These are phyloP conservation scores for Chondrus crispus DNA, from an alignment of 23 red algal species.

Conservation along the genomic window DNA sequence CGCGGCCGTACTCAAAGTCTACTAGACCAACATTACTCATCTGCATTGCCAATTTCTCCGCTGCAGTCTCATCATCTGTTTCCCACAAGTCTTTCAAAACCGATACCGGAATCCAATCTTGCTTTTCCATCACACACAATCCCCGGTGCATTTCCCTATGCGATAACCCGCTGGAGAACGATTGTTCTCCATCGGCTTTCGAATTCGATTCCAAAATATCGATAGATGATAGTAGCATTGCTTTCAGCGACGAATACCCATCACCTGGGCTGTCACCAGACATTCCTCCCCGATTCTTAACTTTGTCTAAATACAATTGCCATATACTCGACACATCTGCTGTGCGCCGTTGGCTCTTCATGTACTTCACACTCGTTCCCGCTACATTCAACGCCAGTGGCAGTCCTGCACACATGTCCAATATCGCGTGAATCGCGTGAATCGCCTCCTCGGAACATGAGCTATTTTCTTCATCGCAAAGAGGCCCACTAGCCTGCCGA, in stretches of 20 bases:
- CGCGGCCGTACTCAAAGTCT: neutral
- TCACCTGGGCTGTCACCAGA: neutral
- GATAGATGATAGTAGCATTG: neutral
- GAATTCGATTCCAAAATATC: neutral
- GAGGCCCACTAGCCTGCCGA: too few species aligned
- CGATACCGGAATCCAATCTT: neutral
- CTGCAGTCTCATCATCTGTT: neutral
- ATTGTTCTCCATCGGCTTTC: neutral
- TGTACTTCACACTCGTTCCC: neutral
- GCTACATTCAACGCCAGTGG: neutral
- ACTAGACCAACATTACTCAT: neutral
- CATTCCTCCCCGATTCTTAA: neutral
- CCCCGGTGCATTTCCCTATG: neutral
- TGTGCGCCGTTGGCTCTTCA: neutral
- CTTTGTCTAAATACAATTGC: neutral
- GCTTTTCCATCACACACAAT: neutral
- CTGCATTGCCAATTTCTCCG: neutral
- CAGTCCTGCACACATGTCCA: neutral
- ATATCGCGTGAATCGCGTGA: too few species aligned
- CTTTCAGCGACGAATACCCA: neutral
- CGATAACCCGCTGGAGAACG: neutral
- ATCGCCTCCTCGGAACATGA: too few species aligned
- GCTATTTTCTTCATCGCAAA: too few species aligned
- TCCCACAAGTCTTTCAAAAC: neutral
- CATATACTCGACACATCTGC: too few species aligned